phyloP scores from a whole-genome alignment of 768 basidiomycete species.

The Leccinellum albellum region DNA sequence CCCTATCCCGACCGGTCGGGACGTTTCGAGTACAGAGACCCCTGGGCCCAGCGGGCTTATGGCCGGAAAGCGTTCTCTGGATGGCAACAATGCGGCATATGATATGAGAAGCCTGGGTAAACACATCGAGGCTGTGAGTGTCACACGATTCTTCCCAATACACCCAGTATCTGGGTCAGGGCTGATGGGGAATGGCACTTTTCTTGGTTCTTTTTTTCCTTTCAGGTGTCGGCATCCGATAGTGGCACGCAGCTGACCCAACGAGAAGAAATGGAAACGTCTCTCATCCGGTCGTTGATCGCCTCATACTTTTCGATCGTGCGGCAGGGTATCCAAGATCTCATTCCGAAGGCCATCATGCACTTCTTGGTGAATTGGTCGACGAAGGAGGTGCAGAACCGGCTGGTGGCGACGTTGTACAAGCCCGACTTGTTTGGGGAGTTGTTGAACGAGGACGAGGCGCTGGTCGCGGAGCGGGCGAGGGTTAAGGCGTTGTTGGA shows the following conservation, averaged over 20 bases:
- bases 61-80: slow-evolving; percentile 62
- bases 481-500: slow-evolving; percentile 92
- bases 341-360: slow-evolving; percentile 98
- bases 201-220: neutral
- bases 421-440: slow-evolving; percentile 91
- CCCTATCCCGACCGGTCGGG: slow-evolving; percentile 56
- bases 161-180: slow-evolving; percentile 6
- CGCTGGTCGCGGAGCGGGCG: slow-evolving; percentile 87
- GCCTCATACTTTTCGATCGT: slow-evolving; percentile 95
- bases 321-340: slow-evolving; percentile 93
- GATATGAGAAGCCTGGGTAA: slow-evolving; percentile 99
- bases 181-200: slow-evolving; percentile 4
- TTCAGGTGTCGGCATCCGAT: slow-evolving; percentile 53
- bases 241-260: slow-evolving; percentile 63
- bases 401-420: slow-evolving; percentile 91
- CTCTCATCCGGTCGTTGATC: slow-evolving; percentile 90
- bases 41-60: slow-evolving; percentile 56
- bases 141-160: neutral
- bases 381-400: slow-evolving; percentile 94
- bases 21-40: slow-evolving; percentile 54
- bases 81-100: slow-evolving; percentile 80
- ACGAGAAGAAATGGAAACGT: slow-evolving; percentile 96
- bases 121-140: slow-evolving; percentile 93
- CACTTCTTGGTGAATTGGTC: slow-evolving; percentile 96
- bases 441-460: slow-evolving; percentile 92